A percentile compares a stretch with the other conserved stretches of the same genome.
These are phyloP conservation scores for Aegilops tauschii DNA, from an alignment of 176 grass and related monocot genomes.

Conservation along the genomic window DNA sequence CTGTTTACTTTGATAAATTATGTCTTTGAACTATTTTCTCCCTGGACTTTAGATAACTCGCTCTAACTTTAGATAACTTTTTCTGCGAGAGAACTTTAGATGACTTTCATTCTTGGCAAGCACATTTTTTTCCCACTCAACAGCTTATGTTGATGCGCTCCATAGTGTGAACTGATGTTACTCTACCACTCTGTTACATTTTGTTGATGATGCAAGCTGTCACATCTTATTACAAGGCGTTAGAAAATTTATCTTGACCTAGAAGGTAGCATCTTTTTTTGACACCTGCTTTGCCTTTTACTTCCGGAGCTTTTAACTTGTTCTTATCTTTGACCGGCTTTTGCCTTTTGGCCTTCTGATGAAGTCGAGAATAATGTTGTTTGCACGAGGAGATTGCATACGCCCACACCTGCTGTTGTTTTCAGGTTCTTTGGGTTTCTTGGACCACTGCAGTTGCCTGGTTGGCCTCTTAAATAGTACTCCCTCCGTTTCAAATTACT, in stretches of 20 bases:
- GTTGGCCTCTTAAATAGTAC: not conserved
- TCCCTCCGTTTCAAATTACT: too few species aligned
- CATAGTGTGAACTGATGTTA: conserved; percentile 10
- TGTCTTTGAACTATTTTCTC: not conserved
- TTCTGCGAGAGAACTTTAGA: not conserved
- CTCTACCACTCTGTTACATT: conserved; percentile 1
- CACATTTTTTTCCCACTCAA: not conserved
- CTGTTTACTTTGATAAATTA: not conserved
- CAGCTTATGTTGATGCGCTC: not conserved
- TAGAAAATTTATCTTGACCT: conserved; percentile 21
- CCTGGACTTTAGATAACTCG: not conserved
- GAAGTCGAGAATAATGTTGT: not conserved
- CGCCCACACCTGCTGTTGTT: not conserved
- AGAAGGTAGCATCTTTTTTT: conserved; percentile 33
- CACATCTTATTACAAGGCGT: not conserved
- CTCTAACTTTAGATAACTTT: not conserved
- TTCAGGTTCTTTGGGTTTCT: conserved; percentile 10
- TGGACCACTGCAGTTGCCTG: not conserved
- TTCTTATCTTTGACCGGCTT: not conserved
- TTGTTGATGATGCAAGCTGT: conserved; percentile 14
- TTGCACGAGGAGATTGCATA: not conserved
- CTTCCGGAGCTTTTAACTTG: conserved; percentile 6
- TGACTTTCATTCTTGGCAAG: conserved; percentile 5
- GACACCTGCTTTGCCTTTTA: conserved; percentile 22
- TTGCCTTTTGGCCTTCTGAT: not conserved